Evolutionary conservation across 768 basidiomycete species (phyloP).

Genomic region (Amanita brunnescens): DNA sequence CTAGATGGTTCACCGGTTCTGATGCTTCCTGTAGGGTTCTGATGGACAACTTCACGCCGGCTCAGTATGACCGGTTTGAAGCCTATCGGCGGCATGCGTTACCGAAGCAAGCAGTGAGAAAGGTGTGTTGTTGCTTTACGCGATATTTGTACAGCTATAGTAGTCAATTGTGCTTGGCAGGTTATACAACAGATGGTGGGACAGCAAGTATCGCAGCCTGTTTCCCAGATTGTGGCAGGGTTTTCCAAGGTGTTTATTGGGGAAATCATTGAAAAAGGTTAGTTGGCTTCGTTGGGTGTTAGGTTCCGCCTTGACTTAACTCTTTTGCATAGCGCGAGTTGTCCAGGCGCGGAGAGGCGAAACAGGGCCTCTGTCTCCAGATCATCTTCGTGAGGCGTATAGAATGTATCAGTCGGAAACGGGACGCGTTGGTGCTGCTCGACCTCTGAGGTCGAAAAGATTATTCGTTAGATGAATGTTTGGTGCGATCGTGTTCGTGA

Average conservation of each 20-base stretch:
- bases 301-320: slow-evolving; percentile 3
- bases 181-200: slow-evolving; percentile 77
- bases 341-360: slow-evolving; percentile 69
- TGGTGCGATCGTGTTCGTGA: background rate
- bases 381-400: slow-evolving; percentile 87
- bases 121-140: slow-evolving; percentile 37
- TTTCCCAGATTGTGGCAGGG: slow-evolving; percentile 85
- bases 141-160: background rate
- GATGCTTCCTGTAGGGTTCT: slow-evolving; percentile 47
- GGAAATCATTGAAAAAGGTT: slow-evolving; percentile 86
- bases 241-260: slow-evolving; percentile 90
- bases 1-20: background rate
- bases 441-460: slow-evolving; percentile 59
- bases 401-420: slow-evolving; percentile 74
- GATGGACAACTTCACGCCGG: slow-evolving; percentile 80
- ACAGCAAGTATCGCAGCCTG: slow-evolving; percentile 78
- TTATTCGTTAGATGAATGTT: slow-evolving; percentile 57
- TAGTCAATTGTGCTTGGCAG: slow-evolving; percentile 25
- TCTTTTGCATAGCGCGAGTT: slow-evolving; percentile 47
- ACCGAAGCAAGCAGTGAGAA: slow-evolving; percentile 75
- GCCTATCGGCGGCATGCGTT: slow-evolving; percentile 79
- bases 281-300: slow-evolving; percentile 11
- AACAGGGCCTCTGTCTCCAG: slow-evolving; percentile 74
- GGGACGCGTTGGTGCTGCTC: slow-evolving; percentile 71
- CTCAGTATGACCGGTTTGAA: slow-evolving; percentile 85